These are phyloP conservation scores for Phytophthora constricta DNA, from an alignment of 352 stramenopile genomes.

Conservation along the genomic window DNA sequence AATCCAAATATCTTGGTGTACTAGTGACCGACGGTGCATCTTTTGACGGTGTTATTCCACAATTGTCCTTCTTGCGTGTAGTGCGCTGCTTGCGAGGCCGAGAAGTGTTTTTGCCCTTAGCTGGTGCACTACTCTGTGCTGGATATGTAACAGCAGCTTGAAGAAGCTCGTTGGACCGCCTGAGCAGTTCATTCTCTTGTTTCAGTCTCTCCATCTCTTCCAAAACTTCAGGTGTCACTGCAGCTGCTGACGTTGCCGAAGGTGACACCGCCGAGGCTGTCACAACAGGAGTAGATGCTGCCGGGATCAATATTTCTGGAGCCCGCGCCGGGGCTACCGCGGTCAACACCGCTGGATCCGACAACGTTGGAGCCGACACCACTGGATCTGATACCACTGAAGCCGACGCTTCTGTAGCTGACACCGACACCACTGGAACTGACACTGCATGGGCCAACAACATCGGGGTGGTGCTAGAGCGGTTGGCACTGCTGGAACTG, in stretches of 20 bases:
- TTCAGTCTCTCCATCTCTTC: constrained; percentile 71
- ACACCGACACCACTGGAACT: neutral
- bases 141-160: constrained; percentile 45
- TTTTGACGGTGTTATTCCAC: neutral
- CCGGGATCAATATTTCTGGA: too few relatives aligned
- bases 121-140: constrained; percentile 3
- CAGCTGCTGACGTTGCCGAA: neutral
- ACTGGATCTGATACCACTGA: neutral
- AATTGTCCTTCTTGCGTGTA: neutral
- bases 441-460: neutral
- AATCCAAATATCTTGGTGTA: constrained; percentile 28
- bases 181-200: constrained; percentile 69
- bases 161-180: constrained; percentile 67
- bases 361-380: neutral
- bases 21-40: neutral
- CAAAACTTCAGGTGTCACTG: constrained; percentile 44
- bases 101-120: neutral
- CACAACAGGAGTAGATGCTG: too few relatives aligned
- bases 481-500: neutral
- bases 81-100: neutral
- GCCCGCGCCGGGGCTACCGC: too few relatives aligned
- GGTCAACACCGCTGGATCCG: too few relatives aligned
- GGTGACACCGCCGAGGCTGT: constrained; percentile 4
- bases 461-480: too few relatives aligned
- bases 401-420: neutral